Conservation (phyloP, 2,329 filamentous ascomycete species). For the Fusarium sp. region DNA sequence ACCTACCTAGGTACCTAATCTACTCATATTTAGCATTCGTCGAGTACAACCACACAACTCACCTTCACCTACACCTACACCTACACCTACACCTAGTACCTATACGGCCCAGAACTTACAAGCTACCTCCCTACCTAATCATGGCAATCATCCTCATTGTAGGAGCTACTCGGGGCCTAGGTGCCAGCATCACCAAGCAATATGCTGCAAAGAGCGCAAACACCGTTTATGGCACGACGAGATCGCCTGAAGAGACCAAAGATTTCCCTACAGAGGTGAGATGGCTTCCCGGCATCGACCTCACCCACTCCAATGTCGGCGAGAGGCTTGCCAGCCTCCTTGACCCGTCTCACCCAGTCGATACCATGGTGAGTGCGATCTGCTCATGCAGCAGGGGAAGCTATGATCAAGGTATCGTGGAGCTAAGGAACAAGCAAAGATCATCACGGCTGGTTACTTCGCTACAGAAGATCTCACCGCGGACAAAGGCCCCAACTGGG, state of each 20-base stretch:
- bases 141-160: conserved; percentile 68
- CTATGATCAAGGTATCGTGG: not conserved
- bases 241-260: conserved; percentile 56
- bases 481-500: conserved; percentile 67
- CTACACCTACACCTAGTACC: not conserved
- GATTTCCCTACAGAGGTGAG: conserved; percentile 55
- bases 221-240: conserved; percentile 67
- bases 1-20: not conserved
- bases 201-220: conserved; percentile 61
- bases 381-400: not conserved
- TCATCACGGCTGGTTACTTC: conserved; percentile 77
- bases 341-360: conserved; percentile 50
- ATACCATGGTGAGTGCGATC: conserved; percentile 53
- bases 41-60: not conserved
- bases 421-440: conserved; percentile 49
- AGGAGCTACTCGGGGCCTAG: conserved; percentile 74
- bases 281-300: conserved; percentile 69
- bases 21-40: too few species aligned
- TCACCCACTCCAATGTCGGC: conserved; percentile 59
- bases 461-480: conserved; percentile 68
- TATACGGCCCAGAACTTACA: not conserved
- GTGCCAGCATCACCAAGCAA: conserved; percentile 65
- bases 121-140: conserved; percentile 1
- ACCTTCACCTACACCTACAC: not conserved
- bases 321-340: conserved; percentile 58